Conservation (phyloP, 2,329 filamentous ascomycete genomes). For the Madurella fahalii region DNA sequence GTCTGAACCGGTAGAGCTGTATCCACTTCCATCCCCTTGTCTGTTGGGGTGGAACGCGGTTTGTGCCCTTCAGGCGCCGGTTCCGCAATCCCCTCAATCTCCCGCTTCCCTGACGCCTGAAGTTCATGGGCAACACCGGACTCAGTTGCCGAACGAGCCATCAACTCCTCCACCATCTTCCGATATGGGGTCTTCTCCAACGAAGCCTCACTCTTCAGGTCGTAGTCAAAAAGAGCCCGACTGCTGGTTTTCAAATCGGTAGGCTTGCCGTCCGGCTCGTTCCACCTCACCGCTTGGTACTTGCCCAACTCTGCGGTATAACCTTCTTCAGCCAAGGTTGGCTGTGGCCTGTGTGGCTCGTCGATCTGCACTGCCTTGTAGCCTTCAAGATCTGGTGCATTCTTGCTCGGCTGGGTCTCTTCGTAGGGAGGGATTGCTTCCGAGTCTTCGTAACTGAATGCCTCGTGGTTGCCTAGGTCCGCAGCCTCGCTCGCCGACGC, state of each 20-base stretch:
- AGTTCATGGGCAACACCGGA: constrained; percentile 25
- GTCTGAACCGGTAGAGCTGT: background rate
- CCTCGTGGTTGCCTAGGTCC: constrained; percentile 25
- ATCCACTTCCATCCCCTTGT: background rate
- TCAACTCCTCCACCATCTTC: constrained; percentile 29
- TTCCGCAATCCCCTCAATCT: constrained; percentile 15
- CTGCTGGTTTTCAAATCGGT: background rate
- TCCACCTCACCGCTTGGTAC: constrained; percentile 16
- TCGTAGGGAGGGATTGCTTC: constrained; percentile 9
- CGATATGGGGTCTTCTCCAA: constrained; percentile 21
- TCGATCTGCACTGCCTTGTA: constrained; percentile 30
- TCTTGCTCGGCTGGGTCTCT: background rate
- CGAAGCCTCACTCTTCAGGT: constrained; percentile 1
- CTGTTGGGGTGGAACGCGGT: background rate
- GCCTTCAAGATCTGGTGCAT: constrained; percentile 13
- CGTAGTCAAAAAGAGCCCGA: background rate
- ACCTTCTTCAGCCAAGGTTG: background rate
- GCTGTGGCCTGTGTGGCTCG: constrained; percentile 7
- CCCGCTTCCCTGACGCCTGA: background rate
- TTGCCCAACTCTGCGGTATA: constrained; percentile 7
- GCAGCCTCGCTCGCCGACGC: constrained; percentile 23
- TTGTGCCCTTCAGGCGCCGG: constrained; percentile 26
- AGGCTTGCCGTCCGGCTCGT: constrained; percentile 22
- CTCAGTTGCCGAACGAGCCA: constrained; percentile 29
- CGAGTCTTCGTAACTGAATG: constrained; percentile 20